phyloP scores from a whole-genome alignment of 2,329 filamentous ascomycete genomes.

The Onygenales sp. region DNA sequence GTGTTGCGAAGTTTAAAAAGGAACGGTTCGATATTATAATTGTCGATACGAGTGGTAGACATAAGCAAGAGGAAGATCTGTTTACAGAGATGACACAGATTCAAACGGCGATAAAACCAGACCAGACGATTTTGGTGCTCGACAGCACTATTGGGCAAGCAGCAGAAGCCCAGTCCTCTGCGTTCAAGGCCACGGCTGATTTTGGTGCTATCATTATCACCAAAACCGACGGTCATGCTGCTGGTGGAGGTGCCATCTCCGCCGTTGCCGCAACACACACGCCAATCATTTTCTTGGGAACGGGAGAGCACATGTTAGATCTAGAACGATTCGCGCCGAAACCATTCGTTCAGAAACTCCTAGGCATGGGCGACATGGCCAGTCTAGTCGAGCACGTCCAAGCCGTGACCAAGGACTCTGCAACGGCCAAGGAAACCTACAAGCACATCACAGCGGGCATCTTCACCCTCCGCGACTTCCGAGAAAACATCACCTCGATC shows the following conservation, averaged over 20 bases:
- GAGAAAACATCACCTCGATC: conserved; percentile 92
- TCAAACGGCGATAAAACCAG: conserved; percentile 76
- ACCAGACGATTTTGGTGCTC: conserved; percentile 97
- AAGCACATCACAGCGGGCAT: conserved; percentile 97
- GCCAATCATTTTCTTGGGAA: conserved; percentile 95
- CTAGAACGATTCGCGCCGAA: conserved; percentile 87
- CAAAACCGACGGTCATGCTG: conserved; percentile 93
- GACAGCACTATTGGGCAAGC: conserved; percentile 95
- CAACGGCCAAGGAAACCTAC: conserved; percentile 78
- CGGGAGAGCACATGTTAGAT: conserved; percentile 93
- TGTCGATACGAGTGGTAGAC: conserved; percentile 90
- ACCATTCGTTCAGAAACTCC: conserved; percentile 83
- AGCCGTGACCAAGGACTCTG: conserved; percentile 81
- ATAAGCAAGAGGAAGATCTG: conserved; percentile 86
- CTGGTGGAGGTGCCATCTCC: conserved; percentile 93
- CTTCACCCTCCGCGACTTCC: conserved; percentile 87
- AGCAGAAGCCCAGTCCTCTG: conserved; percentile 85
- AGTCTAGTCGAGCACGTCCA: conserved; percentile 95
- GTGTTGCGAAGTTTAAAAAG: conserved; percentile 98
- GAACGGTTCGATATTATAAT: conserved; percentile 98
- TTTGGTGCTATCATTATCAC: conserved; percentile 99
- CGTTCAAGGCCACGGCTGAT: conserved; percentile 94
- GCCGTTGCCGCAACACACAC: conserved; percentile 94
- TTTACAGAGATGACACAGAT: conserved; percentile 99
- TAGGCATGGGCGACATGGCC: conserved; percentile 96